phyloP scores from a whole-genome alignment of 2,329 filamentous ascomycete genomes.

The Cytospora leucostoma region DNA sequence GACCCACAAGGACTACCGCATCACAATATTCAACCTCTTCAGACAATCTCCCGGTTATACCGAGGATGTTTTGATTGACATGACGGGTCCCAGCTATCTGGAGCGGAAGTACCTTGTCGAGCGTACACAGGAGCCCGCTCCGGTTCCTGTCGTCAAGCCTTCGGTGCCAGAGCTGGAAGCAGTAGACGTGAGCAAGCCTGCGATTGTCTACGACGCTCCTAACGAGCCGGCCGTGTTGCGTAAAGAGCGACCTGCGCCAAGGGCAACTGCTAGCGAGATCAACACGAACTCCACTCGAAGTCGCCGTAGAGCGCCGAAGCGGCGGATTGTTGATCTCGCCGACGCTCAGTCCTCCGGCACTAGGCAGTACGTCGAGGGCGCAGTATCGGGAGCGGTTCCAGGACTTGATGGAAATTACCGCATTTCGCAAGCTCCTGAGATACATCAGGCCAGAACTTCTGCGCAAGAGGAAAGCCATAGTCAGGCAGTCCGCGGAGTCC shows the following conservation, averaged over 20 bases:
- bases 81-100: slow-evolving; percentile 76
- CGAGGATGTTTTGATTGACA: slow-evolving; percentile 88
- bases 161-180: slow-evolving; percentile 62
- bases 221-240: slow-evolving; percentile 55
- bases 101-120: slow-evolving; percentile 86
- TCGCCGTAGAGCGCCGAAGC: slow-evolving; percentile 60
- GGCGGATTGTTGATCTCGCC: slow-evolving; percentile 66
- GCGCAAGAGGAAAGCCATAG: slow-evolving; percentile 39
- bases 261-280: slow-evolving; percentile 58
- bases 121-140: slow-evolving; percentile 72
- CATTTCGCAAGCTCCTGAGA: slow-evolving; percentile 46
- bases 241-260: slow-evolving; percentile 59
- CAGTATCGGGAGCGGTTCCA: slow-evolving; percentile 30
- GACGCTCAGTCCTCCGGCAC: slow-evolving; percentile 47
- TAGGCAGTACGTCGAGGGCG: slow-evolving; percentile 35
- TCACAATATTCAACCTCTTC: slow-evolving; percentile 96
- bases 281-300: slow-evolving; percentile 58
- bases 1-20: slow-evolving; percentile 80
- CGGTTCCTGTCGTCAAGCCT: slow-evolving; percentile 76
- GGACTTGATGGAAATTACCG: slow-evolving; percentile 43
- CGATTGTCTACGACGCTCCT: slow-evolving; percentile 56
- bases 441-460: slow-evolving; percentile 37
- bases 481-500: slow-evolving; percentile 36
- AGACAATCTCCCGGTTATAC: slow-evolving; percentile 84
- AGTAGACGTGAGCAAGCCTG: slow-evolving; percentile 68